These are phyloP conservation scores for Kalanchoe fedtschenkoi DNA, from an alignment of 164 flowering plant genomes.

Conservation along the genomic window DNA sequence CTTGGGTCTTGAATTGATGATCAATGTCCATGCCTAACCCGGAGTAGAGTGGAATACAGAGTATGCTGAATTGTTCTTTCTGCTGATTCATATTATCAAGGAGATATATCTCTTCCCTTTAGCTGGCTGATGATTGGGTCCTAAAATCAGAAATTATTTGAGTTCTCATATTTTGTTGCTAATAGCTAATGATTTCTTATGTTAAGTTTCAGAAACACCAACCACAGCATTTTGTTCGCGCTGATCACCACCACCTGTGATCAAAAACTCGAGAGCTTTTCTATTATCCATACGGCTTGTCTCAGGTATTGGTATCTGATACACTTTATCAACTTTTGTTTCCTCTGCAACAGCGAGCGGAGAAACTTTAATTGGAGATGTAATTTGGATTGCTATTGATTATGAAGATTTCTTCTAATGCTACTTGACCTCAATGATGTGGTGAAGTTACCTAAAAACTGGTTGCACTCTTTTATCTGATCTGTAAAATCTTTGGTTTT, in stretches of 20 bases:
- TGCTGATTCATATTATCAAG: too few relatives aligned
- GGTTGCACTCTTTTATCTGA: too few relatives aligned
- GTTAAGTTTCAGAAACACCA: neutral
- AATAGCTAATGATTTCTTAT: neutral
- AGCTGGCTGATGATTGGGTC: neutral
- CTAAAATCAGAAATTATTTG: neutral
- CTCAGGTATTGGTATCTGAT: neutral
- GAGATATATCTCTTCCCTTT: too few relatives aligned
- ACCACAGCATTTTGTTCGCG: neutral
- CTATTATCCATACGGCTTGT: neutral
- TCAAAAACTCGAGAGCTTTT: neutral
- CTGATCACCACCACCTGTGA: neutral
- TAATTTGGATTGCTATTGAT: neutral
- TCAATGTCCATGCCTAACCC: too few relatives aligned
- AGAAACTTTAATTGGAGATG: neutral
- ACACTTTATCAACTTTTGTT: neutral
- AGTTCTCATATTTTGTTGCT: neutral
- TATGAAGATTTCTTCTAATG: neutral
- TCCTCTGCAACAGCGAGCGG: neutral
- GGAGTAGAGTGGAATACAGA: too few relatives aligned
- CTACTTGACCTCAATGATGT: too few relatives aligned
- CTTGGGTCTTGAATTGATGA: too few relatives aligned
- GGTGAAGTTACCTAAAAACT: too few relatives aligned
- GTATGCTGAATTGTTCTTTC: too few relatives aligned
- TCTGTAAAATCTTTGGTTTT: too few relatives aligned